A percentile compares a stretch with the other conserved stretches of the same genome.
Conservation (phyloP, 2,329 filamentous ascomycete genomes). For the Colletotrichum nymphaeae region DNA sequence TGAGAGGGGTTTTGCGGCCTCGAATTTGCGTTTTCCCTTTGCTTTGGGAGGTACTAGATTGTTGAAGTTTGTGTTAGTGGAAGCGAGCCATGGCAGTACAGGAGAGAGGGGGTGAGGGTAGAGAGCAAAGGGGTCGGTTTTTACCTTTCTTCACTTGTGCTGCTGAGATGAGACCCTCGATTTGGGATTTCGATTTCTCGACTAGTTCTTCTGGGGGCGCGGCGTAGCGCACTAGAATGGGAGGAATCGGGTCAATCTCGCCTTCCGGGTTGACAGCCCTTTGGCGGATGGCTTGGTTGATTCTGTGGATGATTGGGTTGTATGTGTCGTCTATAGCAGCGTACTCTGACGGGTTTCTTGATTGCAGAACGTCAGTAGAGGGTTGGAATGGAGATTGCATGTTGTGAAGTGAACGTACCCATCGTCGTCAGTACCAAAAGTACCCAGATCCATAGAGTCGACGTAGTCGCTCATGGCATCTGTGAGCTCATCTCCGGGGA, state of each 20-base stretch:
- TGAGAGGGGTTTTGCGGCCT: conserved; percentile 84
- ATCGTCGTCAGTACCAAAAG: conserved; percentile 77
- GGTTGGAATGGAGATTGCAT: too few species aligned
- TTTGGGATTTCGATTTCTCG: conserved; percentile 62
- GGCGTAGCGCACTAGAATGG: conserved; percentile 78
- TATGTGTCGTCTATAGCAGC: conserved; percentile 84
- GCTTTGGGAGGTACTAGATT: conserved; percentile 79
- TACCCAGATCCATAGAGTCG: conserved; percentile 89
- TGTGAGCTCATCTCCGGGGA: conserved; percentile 80
- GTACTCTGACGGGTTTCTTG: conserved; percentile 70
- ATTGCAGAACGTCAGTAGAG: conserved; percentile 32
- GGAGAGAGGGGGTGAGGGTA: background rate
- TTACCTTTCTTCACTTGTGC: conserved; percentile 87
- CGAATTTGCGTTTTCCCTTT: conserved; percentile 77
- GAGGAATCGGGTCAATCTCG: conserved; percentile 69
- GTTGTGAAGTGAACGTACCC: conserved; percentile 63
- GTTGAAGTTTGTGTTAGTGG: conserved; percentile 37
- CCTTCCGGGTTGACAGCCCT: conserved; percentile 81
- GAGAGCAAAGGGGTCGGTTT: background rate
- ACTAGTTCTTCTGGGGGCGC: conserved; percentile 76
- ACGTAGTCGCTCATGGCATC: conserved; percentile 92
- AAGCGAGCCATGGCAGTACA: background rate
- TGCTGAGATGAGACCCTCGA: conserved; percentile 73
- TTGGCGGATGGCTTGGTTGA: conserved; percentile 86
- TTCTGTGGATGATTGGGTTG: conserved; percentile 86